Base-by-base conservation (phyloP, 805 yeast species). In the Zygoascus biomembranicola region DNA sequence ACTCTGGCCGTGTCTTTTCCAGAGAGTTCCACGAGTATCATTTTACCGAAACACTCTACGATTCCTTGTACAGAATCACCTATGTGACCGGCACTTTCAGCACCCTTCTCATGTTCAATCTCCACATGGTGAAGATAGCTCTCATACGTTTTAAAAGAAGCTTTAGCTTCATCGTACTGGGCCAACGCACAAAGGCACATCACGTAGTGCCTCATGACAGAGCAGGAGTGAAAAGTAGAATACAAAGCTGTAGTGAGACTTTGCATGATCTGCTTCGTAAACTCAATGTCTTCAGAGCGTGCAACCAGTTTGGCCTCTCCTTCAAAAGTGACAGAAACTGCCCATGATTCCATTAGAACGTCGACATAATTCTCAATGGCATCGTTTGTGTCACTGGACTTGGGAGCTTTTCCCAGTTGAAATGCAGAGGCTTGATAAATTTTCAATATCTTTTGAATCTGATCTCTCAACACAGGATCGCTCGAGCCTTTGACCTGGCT, bases 161-260 rank as follows among this genome's bases (percentile, higher is more conserved):
- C 67, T 5, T 57, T 42, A 0, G 70, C 72, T 56, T 69, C 73
- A 2, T 46, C 54, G 23, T 56, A 56, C n/a, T 59, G 54, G 19
- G 63, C 63, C n/a, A 63, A 54, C 8, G 62, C 59, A 3, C 58
- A 45, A 8, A 68, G 56, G 9, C 67, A 54, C 52, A 61, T 62
- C 16, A 63, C 52, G 41, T 58, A 59, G 44, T 63, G 57, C 6
- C 73, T 63, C 65, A 68, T 60, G 20, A 69, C 57, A n/a, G 53
- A 52, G 5, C 64, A 59, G 5, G 73, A 69, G 55, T 70, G 68
- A 55, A 68, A 69, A 3, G 72, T 65, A 37, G 59, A 47, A 32
- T 53, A 52, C 26, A 59, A 55, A 10, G 63, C 62, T 19, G 55
- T 47, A 41, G 52, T 43, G 23, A 65, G 54, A 0, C 55, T 42